Base-by-base conservation (phyloP, 2,329 filamentous ascomycete species). In the Beauveria scarabaeidicola region DNA sequence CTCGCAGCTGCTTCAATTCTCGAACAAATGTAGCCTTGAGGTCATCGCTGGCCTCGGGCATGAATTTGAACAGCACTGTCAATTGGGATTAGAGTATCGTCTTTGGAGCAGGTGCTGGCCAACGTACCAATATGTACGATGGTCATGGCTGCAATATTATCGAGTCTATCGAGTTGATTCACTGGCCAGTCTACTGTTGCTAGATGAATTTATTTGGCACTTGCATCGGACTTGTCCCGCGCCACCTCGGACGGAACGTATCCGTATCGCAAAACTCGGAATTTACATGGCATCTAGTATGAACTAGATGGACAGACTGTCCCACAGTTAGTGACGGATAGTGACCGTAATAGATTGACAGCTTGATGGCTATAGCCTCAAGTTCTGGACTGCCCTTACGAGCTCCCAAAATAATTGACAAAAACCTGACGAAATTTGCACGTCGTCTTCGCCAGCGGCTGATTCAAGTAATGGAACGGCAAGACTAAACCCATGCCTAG, bases 31-130 rank as follows among this genome's bases (percentile, higher is more conserved):
- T 73, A 2, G 73, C 66, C 54, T 75, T 77, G 61, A 80, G 75
- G 10, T 72, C 70, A 8, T 70, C 60, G 2, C 72, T 66, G 11
- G 79, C 72, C 21, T 77, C 74, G 1, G 71, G 43, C 10, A 70
- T 72, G 64, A 81, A 81, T 62, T 79, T 80, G 68, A 81, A 81
- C 8, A 81, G 67, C 0, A 81, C 78, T 81, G 50, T 1, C 21
- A 3, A n/a, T 3, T 2, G 17, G 44, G 3, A 7, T 9, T 50
- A 36, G 2, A 5, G 58, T 11, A 10, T 58, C 60, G 11, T 19
- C 29, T 38, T 41, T 23, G 4, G 9, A 19, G 27, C 6, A 38
- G 21, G 19, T 15, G 6, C 40, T 41, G 13, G n/a, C 9, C 7
- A 8, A 59, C 67, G 29, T 36, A 73, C 72, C 72, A 23, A 73